Evolutionary conservation across 192 early-diverging fungal genomes (phyloP).

Genomic region (Glomus cerebriforme): DNA sequence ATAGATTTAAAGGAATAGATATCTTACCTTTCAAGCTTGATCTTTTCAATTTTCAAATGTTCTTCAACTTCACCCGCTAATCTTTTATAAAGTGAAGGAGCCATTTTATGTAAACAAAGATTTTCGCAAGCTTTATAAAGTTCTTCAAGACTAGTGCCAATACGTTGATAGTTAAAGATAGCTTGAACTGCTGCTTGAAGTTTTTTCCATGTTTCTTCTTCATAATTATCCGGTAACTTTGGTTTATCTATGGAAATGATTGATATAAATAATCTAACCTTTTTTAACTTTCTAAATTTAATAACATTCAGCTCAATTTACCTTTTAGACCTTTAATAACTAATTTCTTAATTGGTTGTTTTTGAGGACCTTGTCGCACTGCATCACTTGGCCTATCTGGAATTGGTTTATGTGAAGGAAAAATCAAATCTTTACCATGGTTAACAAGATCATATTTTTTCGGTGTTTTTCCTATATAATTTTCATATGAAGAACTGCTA

Average conservation of each 20-base stretch:
- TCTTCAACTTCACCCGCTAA: conserved; percentile 57
- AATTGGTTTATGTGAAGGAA: conserved; percentile 16
- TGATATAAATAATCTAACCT: background rate
- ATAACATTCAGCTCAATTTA: conserved; percentile 20
- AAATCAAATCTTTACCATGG: conserved; percentile 11
- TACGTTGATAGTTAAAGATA: conserved; percentile 65
- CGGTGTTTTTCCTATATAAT: background rate
- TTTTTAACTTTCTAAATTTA: background rate
- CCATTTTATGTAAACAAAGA: conserved; percentile 76
- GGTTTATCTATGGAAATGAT: conserved; percentile 45
- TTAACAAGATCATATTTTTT: conserved; percentile 3
- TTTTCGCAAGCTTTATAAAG: conserved; percentile 86
- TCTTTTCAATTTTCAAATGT: conserved; percentile 56
- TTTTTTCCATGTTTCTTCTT: conserved; percentile 61
- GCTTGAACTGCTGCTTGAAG: conserved; percentile 71
- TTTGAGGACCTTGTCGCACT: background rate
- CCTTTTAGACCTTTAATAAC: conserved; percentile 67
- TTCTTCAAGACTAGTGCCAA: conserved; percentile 74
- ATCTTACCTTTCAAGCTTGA: conserved; percentile 38
- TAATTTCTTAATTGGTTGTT: conserved; percentile 56
- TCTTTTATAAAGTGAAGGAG: conserved; percentile 60
- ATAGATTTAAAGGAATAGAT: background rate
- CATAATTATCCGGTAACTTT: conserved; percentile 67
- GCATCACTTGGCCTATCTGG: background rate
- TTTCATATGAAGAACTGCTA: background rate